Evolutionary conservation across 495 filamentous ascomycete genomes (phyloP), one percentile per base, ranked within the genome.

Genomic region (Schizothecium vesticola): DNA sequence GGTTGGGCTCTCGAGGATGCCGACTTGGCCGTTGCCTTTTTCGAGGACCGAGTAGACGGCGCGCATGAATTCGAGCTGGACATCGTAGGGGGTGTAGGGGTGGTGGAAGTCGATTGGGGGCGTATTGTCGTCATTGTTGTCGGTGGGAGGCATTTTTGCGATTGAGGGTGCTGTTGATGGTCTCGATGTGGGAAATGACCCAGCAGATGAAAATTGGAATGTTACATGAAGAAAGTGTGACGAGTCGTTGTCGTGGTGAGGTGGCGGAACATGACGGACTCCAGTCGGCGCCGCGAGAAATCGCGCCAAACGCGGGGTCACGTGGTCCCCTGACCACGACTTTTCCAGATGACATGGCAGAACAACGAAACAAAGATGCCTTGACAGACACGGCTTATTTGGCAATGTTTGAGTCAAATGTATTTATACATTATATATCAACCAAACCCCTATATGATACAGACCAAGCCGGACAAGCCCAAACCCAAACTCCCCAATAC

Each of bases 1-100:
- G 67, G 95, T 98, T 58, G 95, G 95, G 65, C 92, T 96, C 77
- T 99, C 95, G 60, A 99, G 90, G 65, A 99, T 93, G 21, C 92
- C 95, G 33, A 97, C 84, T 63, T 83, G 91, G 4, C 91, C 91
- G 56, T 80, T 88, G 26, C 91, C 91, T 58, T 88, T 82, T 72
- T 97, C 89, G 28, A 98, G 86, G 60, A 92, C 91, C 28, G 86
- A 79, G 72, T 98, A 99, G 12, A 96, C 83, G 2, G 91, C 86
- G 63, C 84, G 88, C 95, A 99, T 99, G 74, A 99, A 95, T 69
- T 92, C 81, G 28, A 89, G 82, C 73, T 99, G 95, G 64, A 98
- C 95, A 16, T 89, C 85, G 81, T 99, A 99, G 0, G 96, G 95
- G 33, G 87, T 85, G 77, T 90, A 98, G 11, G 95, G 95, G 76